Conservation (phyloP, 345 rosid species). For the Populus alba region DNA sequence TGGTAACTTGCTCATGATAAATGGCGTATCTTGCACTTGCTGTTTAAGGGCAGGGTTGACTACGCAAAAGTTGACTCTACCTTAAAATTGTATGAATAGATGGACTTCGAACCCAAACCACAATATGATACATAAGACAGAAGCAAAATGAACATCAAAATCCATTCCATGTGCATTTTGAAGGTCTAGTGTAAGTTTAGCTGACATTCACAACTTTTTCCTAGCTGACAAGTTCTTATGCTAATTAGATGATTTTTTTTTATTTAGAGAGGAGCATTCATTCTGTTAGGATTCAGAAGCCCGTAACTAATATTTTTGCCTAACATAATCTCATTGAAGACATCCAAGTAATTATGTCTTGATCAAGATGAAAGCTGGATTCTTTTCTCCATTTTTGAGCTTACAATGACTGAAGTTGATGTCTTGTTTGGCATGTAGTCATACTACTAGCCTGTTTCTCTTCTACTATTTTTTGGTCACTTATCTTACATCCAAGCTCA, state of each 20-base stretch:
- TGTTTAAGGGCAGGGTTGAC: background rate
- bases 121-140: background rate
- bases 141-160: background rate
- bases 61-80: background rate
- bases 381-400: background rate
- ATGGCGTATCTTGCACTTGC: background rate
- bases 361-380: background rate
- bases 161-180: background rate
- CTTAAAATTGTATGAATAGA: background rate
- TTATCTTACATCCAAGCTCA: slow-evolving; percentile 13
- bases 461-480: background rate
- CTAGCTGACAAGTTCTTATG: background rate
- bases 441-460: background rate
- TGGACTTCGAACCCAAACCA: no score
- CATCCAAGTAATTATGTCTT: background rate
- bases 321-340: background rate
- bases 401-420: background rate
- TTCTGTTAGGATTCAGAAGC: background rate
- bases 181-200: background rate
- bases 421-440: background rate
- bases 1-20: background rate
- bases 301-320: background rate
- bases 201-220: background rate
- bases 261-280: background rate
- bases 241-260: background rate